Percentiles rank a stretch among this genome's conserved stretches.
Evolutionary conservation across 1,284 basidiomycete species (phyloP).

Genomic region (Ceratobasidium sp.): DNA sequence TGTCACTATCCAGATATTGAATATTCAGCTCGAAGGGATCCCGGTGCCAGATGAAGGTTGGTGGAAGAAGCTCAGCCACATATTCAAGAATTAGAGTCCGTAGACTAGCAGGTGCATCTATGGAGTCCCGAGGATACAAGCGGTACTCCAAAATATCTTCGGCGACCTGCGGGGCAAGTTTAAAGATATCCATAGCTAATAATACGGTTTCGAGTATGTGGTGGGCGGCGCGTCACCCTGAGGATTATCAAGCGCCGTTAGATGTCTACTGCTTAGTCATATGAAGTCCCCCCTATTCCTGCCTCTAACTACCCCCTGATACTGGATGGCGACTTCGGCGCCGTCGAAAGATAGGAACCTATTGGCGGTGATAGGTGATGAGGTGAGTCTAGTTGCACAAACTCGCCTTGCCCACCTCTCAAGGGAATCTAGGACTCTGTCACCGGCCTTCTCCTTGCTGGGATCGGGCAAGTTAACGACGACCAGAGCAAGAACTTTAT

Average conservation of each 20-base stretch:
- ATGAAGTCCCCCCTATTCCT: slow-evolving; percentile 36
- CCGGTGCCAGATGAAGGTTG: slow-evolving; percentile 84
- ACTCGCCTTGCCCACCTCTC: not conserved
- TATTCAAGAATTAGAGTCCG: slow-evolving; percentile 73
- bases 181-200: slow-evolving; percentile 64
- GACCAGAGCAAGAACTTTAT: slow-evolving; percentile 96
- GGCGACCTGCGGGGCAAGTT: slow-evolving; percentile 76
- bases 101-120: slow-evolving; percentile 70
- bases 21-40: slow-evolving; percentile 87
- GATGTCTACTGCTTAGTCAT: not conserved
- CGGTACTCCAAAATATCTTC: slow-evolving; percentile 85
- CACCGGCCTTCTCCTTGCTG: slow-evolving; percentile 91
- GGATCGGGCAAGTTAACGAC: slow-evolving; percentile 88
- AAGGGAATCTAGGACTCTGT: slow-evolving; percentile 80
- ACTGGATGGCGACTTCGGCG: slow-evolving; percentile 52
- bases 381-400: slow-evolving; percentile 64
- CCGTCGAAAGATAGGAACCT: slow-evolving; percentile 85
- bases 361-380: slow-evolving; percentile 94
- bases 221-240: not conserved
- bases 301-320: slow-evolving; percentile 32
- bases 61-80: slow-evolving; percentile 64
- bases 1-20: slow-evolving; percentile 53
- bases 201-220: not conserved
- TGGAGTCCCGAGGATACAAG: slow-evolving; percentile 71
- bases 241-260: slow-evolving; percentile 14